Percentiles rank a stretch among this genome's conserved stretches.
phyloP scores from a whole-genome alignment of 2,329 filamentous ascomycete genomes.

The Calonectria ilicicola region DNA sequence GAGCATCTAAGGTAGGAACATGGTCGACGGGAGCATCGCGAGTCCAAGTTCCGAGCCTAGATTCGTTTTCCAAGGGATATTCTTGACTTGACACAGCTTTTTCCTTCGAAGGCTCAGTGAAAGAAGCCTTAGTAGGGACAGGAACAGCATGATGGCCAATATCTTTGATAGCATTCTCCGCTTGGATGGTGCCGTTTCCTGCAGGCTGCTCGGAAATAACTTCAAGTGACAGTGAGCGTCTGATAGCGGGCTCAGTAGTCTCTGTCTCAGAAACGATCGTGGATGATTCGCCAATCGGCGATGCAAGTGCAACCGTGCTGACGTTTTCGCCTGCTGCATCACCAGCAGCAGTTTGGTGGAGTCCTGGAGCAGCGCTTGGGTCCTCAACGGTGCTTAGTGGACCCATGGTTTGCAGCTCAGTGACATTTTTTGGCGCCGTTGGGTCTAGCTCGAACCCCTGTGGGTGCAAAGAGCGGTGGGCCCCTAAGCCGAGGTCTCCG shows the following conservation, averaged over 20 bases:
- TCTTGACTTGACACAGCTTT: not conserved
- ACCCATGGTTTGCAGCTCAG: not conserved
- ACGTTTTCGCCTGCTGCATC: conserved; percentile 1
- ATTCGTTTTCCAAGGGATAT: not conserved
- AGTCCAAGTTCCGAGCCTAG: not conserved
- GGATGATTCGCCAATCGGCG: not conserved
- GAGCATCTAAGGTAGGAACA: not conserved
- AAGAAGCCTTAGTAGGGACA: not conserved
- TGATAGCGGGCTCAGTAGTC: not conserved
- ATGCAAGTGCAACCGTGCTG: not conserved
- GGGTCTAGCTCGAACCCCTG: conserved; percentile 5
- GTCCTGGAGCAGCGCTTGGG: not conserved
- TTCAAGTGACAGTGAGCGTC: not conserved
- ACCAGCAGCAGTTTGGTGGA: not conserved
- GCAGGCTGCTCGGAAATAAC: not conserved
- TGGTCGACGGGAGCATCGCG: not conserved
- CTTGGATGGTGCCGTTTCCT: not conserved
- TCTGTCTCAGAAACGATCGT: not conserved
- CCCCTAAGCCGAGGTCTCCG: conserved; percentile 4
- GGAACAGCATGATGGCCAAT: not conserved
- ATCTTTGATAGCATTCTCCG: not conserved
- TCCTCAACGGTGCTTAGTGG: not conserved
- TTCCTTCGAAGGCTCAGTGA: not conserved
- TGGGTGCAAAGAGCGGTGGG: conserved; percentile 10
- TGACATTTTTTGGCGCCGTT: not conserved